Percentiles rank a stretch among this genome's conserved stretches.
These are phyloP conservation scores for Phytophthora macrochlamydospora DNA, from an alignment of 352 stramenopile species.

Conservation along the genomic window DNA sequence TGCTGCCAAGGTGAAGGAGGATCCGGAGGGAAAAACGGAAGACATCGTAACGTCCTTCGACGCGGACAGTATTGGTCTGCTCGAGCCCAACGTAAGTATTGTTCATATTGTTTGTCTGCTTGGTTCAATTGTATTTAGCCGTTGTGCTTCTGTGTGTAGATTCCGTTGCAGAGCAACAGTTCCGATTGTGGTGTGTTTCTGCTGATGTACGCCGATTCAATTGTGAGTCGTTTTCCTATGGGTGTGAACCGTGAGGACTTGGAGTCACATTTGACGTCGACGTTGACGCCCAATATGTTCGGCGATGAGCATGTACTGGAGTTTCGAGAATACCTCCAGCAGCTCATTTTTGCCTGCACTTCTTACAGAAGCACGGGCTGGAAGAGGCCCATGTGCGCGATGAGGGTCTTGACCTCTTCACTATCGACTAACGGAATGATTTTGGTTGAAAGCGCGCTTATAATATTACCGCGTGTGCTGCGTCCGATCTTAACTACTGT, in stretches of 20 bases:
- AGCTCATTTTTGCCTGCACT: slow-evolving; percentile 77
- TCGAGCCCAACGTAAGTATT: slow-evolving; percentile 79
- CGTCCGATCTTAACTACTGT: slow-evolving; percentile 9
- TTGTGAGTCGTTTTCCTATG: slow-evolving; percentile 62
- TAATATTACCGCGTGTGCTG: slow-evolving; percentile 24
- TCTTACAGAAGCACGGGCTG: slow-evolving; percentile 55
- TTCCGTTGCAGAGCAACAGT: slow-evolving; percentile 93
- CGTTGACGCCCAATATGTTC: slow-evolving; percentile 69
- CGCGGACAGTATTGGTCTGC: slow-evolving; percentile 54
- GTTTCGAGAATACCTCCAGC: slow-evolving; percentile 82
- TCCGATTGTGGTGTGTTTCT: slow-evolving; percentile 93
- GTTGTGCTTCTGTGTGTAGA: slow-evolving; percentile 36
- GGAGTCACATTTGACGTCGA: slow-evolving; percentile 43
- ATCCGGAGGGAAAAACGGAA: slow-evolving; percentile 9
- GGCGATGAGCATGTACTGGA: slow-evolving; percentile 65
- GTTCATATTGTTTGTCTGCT: background rate
- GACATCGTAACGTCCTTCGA: slow-evolving; percentile 53
- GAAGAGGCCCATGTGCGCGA: slow-evolving; percentile 51
- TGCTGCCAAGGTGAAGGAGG: slow-evolving; percentile 9
- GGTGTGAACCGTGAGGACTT: slow-evolving; percentile 64
- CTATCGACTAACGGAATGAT: slow-evolving; percentile 41
- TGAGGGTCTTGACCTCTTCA: slow-evolving; percentile 64
- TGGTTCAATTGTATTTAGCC: background rate
- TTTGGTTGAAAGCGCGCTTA: slow-evolving; percentile 13
- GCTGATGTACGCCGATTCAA: slow-evolving; percentile 77